Evolutionary conservation across 2,329 filamentous ascomycete species (phyloP).

Genomic region (Apiospora arundinis): DNA sequence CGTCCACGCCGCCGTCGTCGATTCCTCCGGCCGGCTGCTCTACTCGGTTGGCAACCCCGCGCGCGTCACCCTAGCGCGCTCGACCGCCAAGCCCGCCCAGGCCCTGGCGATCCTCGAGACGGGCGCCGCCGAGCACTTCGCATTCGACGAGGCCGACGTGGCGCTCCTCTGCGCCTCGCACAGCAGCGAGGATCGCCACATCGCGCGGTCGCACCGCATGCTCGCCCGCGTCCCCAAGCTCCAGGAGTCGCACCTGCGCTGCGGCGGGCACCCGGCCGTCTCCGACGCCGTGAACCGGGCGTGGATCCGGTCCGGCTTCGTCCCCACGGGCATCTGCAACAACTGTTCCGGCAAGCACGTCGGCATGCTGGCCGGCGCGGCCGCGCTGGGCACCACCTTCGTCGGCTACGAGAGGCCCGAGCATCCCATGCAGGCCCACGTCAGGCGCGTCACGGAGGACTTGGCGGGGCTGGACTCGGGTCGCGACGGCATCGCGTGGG

Average conservation of each 20-base stretch:
- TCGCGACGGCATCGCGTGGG: slow-evolving; percentile 45
- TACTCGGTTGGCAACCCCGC: slow-evolving; percentile 47
- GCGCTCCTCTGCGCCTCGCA: slow-evolving; percentile 56
- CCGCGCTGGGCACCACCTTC: slow-evolving; percentile 41
- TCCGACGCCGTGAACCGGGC: slow-evolving; percentile 42
- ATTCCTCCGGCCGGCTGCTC: slow-evolving; percentile 45
- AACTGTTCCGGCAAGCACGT: slow-evolving; percentile 58
- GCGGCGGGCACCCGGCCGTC: slow-evolving; percentile 49
- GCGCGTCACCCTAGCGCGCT: slow-evolving; percentile 50
- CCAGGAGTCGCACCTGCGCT: slow-evolving; percentile 45
- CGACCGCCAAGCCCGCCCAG: slow-evolving; percentile 53
- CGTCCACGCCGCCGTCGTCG: slow-evolving; percentile 50
- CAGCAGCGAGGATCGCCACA: slow-evolving; percentile 49
- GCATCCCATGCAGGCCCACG: slow-evolving; percentile 47
- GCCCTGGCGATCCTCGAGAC: slow-evolving; percentile 52
- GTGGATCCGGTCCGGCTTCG: slow-evolving; percentile 48
- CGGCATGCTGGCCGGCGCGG: slow-evolving; percentile 52
- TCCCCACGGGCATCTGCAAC: slow-evolving; percentile 46
- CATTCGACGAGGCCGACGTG: slow-evolving; percentile 48
- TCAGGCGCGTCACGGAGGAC: slow-evolving; percentile 45
- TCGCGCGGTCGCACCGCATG: slow-evolving; percentile 46
- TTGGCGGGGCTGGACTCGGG: slow-evolving; percentile 37
- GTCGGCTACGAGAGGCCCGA: slow-evolving; percentile 43
- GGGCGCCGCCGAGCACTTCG: slow-evolving; percentile 43
- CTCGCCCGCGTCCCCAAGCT: slow-evolving; percentile 40